Conservation (phyloP, 2,329 filamentous ascomycete genomes). For the Arthrocladium fulminans region DNA sequence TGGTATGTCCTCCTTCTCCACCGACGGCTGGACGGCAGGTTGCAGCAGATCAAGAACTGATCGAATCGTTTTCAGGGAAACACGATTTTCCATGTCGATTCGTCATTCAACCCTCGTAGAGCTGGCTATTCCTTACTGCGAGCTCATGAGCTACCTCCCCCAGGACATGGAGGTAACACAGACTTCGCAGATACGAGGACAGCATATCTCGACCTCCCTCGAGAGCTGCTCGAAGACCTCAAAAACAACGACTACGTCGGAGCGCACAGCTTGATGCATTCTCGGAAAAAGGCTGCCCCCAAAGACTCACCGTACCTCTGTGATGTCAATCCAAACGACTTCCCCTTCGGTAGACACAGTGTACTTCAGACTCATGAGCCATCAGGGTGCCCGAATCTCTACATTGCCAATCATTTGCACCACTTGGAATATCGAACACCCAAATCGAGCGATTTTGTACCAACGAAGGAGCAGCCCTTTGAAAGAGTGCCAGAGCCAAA, state of each 20-base stretch:
- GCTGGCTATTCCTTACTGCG: constrained; percentile 45
- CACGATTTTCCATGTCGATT: constrained; percentile 47
- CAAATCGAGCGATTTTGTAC: constrained; percentile 8
- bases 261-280: constrained; percentile 46
- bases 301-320: constrained; percentile 38
- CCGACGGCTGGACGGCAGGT: not conserved
- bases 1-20: constrained; percentile 25
- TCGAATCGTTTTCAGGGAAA: constrained; percentile 43
- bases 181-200: constrained; percentile 47
- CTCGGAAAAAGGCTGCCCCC: constrained; percentile 40
- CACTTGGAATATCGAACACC: constrained; percentile 36
- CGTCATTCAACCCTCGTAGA: constrained; percentile 47
- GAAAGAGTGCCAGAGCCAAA: constrained; percentile 24
- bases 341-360: constrained; percentile 39
- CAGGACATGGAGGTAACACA: constrained; percentile 42
- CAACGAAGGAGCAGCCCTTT: constrained; percentile 12
- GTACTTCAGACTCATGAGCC: constrained; percentile 46
- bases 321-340: constrained; percentile 34
- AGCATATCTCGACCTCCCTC: constrained; percentile 41
- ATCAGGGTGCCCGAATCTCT: constrained; percentile 44
- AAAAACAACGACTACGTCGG: constrained; percentile 37
- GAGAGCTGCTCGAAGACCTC: constrained; percentile 29
- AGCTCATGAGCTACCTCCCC: constrained; percentile 43
- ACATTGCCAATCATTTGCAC: constrained; percentile 45
- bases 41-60: too few species aligned